Conservation (phyloP, 2,329 filamentous ascomycete genomes). For the Talaromyces piceae region DNA sequence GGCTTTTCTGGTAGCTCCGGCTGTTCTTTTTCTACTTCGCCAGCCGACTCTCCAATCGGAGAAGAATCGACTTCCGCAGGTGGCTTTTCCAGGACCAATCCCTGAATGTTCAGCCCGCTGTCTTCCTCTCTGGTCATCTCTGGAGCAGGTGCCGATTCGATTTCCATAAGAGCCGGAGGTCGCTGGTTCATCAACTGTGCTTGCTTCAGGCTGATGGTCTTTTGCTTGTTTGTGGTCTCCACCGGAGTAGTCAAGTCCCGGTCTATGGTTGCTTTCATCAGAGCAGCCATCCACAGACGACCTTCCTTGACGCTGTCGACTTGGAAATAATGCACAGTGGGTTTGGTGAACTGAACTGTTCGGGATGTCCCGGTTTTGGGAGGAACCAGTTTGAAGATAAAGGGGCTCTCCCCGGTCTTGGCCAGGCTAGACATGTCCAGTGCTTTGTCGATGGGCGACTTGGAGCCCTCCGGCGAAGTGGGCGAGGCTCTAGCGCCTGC, state of each 20-base stretch:
- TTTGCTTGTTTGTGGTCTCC: constrained; percentile 90
- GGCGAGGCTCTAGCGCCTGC: constrained; percentile 74
- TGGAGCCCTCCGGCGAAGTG: constrained; percentile 39
- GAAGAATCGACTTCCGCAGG: constrained; percentile 13
- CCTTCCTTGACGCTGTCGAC: constrained; percentile 85
- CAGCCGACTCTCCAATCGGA: constrained; percentile 13
- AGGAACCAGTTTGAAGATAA: constrained; percentile 97
- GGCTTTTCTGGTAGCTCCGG: constrained; percentile 16
- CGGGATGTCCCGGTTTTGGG: constrained; percentile 79
- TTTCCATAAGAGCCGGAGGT: constrained; percentile 75
- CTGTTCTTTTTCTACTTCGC: constrained; percentile 1
- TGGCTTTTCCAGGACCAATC: constrained; percentile 24
- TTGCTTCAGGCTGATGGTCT: constrained; percentile 88
- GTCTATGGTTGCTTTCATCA: constrained; percentile 99
- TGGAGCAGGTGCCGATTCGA: constrained; percentile 19
- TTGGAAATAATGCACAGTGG: constrained; percentile 94
- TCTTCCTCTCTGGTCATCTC: constrained; percentile 18
- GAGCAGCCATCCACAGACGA: constrained; percentile 91
- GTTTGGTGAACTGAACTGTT: constrained; percentile 95
- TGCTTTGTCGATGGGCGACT: constrained; percentile 25
- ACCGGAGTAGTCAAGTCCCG: constrained; percentile 70
- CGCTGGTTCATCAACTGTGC: constrained; percentile 81
- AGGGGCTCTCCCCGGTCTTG: constrained; percentile 47
- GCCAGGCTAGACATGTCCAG: constrained; percentile 25
- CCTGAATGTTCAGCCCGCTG: constrained; percentile 28